Conservation (phyloP, 176 grass and related monocot species). For the Eragrostis nindensis region DNA sequence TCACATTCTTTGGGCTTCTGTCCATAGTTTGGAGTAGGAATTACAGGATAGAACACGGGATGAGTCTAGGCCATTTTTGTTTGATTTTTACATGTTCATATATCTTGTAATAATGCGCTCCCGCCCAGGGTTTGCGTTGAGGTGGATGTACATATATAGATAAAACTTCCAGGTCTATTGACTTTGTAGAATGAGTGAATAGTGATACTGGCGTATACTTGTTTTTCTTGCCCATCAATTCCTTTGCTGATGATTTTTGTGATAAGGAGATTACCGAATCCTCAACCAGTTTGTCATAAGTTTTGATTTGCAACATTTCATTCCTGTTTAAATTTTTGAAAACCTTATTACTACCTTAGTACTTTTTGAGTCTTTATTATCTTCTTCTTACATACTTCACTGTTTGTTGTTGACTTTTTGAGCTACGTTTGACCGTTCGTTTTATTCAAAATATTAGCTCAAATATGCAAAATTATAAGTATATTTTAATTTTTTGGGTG, state of each 20-base stretch:
- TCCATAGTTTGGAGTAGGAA: conserved; percentile 28
- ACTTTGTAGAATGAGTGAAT: conserved; percentile 12
- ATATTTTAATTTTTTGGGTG: too few relatives aligned
- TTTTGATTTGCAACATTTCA: background rate
- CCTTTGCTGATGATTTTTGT: background rate
- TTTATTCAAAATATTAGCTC: too few relatives aligned
- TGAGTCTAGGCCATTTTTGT: conserved; percentile 35
- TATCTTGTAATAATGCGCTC: conserved; percentile 17
- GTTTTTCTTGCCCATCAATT: background rate
- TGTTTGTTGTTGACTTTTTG: too few relatives aligned
- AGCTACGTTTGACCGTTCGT: too few relatives aligned
- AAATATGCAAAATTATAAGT: too few relatives aligned
- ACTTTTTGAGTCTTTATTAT: too few relatives aligned
- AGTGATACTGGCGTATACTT: background rate
- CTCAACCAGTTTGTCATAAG: background rate
- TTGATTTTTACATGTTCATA: conserved; percentile 17
- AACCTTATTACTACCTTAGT: too few relatives aligned
- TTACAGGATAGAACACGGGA: conserved; percentile 46
- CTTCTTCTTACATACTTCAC: too few relatives aligned
- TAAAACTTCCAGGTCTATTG: conserved; percentile 29
- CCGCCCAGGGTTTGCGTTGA: conserved; percentile 28
- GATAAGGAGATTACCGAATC: background rate
- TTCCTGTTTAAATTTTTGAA: background rate
- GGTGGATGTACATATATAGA: conserved; percentile 37
- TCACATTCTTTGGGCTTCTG: conserved; percentile 41